Percentiles rank a stretch among this genome's conserved stretches.
These are phyloP conservation scores for Crithidia fasciculata DNA, from an alignment of 208 protist genomes.

Conservation along the genomic window DNA sequence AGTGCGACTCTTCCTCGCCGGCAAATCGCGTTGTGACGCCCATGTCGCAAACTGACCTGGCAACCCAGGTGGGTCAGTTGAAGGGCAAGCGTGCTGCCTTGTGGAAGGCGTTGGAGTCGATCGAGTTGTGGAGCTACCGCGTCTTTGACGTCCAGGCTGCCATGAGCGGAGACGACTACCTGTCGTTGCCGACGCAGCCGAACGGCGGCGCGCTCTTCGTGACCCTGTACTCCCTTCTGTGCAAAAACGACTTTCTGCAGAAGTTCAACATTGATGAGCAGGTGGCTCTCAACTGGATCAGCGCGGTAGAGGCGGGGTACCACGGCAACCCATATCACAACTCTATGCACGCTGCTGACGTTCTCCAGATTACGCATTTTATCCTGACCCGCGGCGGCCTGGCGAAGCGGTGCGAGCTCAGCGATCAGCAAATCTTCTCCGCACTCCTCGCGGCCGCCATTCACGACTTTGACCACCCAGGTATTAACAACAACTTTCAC, in stretches of 20 bases:
- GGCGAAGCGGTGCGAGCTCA: slow-evolving; percentile 70
- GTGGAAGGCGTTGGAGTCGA: slow-evolving; percentile 69
- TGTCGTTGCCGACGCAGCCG: slow-evolving; percentile 56
- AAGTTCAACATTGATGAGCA: slow-evolving; percentile 94
- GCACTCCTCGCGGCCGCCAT: slow-evolving; percentile 92
- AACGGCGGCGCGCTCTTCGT: slow-evolving; percentile 85
- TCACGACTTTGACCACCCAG: slow-evolving; percentile 98
- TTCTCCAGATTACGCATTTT: slow-evolving; percentile 90
- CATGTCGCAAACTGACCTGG: slow-evolving; percentile 60
- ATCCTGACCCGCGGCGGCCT: slow-evolving; percentile 82
- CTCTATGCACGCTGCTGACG: slow-evolving; percentile 93
- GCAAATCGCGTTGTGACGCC: slow-evolving; percentile 76
- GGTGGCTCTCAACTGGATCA: slow-evolving; percentile 88
- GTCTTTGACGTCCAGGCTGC: slow-evolving; percentile 82
- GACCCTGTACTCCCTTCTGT: slow-evolving; percentile 89
- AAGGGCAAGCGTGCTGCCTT: slow-evolving; percentile 47
- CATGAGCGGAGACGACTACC: slow-evolving; percentile 83
- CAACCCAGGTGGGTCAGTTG: slow-evolving; percentile 39
- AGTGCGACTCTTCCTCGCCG: slow-evolving; percentile 44
- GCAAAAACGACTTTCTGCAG: slow-evolving; percentile 82
- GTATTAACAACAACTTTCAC: slow-evolving; percentile 94
- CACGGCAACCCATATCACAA: slow-evolving; percentile 94
- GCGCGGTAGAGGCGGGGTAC: slow-evolving; percentile 90
- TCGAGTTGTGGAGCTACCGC: slow-evolving; percentile 90
- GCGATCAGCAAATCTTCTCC: slow-evolving; percentile 87